A percentile compares a stretch with the other conserved stretches of the same genome.
These are phyloP conservation scores for Acorus calamus DNA, from an alignment of 106 monocot species.

Conservation along the genomic window DNA sequence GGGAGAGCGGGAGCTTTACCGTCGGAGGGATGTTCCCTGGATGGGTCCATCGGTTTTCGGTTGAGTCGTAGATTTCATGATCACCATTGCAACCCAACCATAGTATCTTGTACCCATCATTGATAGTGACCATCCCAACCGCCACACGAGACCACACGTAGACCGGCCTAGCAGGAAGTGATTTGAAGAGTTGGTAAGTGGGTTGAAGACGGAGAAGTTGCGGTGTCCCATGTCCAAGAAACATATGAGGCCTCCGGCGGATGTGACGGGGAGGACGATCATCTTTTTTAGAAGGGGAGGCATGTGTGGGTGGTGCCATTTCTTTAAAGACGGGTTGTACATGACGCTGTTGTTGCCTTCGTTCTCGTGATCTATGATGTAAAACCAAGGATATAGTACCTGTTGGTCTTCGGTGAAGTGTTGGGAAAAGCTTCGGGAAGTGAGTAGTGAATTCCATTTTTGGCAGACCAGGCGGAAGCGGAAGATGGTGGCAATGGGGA, in stretches of 20 bases:
- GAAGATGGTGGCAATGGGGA: constrained; percentile 55
- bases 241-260: constrained; percentile 80
- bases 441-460: constrained; percentile 58
- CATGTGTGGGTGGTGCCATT: constrained; percentile 51
- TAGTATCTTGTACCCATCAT: constrained; percentile 44
- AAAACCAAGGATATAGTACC: constrained; percentile 49
- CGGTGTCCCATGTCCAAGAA: constrained; percentile 44
- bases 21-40: constrained; percentile 32
- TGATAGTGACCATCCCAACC: constrained; percentile 47
- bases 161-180: constrained; percentile 49
- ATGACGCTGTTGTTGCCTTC: constrained; percentile 27
- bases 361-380: constrained; percentile 35
- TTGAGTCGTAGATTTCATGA: constrained; percentile 65
- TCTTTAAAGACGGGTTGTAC: constrained; percentile 55
- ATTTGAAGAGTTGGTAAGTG: constrained; percentile 51
- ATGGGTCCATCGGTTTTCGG: constrained; percentile 34
- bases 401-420: constrained; percentile 1
- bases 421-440: constrained; percentile 44
- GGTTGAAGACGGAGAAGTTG: constrained; percentile 62
- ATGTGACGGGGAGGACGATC: constrained; percentile 53
- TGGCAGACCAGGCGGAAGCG: constrained; percentile 74
- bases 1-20: constrained; percentile 45
- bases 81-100: constrained; percentile 56
- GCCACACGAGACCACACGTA: constrained; percentile 35
- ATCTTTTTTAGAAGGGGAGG: constrained; percentile 27